These are phyloP conservation scores for Ceratocystis lukuohia DNA, from an alignment of 2,329 filamentous ascomycete genomes.

Conservation along the genomic window DNA sequence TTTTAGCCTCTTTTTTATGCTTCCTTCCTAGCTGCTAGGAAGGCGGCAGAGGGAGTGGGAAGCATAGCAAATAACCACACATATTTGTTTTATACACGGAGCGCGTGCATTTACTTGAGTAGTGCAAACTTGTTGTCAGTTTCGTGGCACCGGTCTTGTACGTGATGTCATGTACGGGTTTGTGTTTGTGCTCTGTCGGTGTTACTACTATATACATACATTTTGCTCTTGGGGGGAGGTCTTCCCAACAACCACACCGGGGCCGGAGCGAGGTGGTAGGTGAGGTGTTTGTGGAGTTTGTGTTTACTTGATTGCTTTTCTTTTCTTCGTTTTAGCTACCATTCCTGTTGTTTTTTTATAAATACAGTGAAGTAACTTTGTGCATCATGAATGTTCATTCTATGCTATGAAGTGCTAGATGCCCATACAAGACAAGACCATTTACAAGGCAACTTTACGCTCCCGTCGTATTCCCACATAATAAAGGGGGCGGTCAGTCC, in stretches of 20 bases:
- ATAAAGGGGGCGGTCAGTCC: not conserved
- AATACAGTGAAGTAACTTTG: not conserved
- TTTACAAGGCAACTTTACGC: not conserved
- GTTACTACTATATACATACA: not conserved
- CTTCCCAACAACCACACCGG: not conserved
- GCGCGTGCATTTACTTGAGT: not conserved
- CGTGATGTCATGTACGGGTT: not conserved
- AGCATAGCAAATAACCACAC: constrained; percentile 1
- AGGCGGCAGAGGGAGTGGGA: not conserved
- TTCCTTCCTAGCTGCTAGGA: not conserved
- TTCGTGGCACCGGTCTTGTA: not conserved
- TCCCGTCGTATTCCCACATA: not conserved
- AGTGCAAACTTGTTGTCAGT: not conserved
- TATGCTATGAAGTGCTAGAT: not conserved
- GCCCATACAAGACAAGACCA: not conserved
- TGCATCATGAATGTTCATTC: not conserved
- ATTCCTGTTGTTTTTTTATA: not conserved
- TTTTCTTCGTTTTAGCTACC: not conserved
- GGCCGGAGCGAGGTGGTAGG: not conserved
- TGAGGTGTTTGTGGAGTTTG: not conserved
- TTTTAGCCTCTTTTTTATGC: not conserved
- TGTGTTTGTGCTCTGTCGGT: not conserved
- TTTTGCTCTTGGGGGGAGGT: not conserved
- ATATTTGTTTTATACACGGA: constrained; percentile 3
- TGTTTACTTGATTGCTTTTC: not conserved